Evolutionary conservation across 179 eudicot genomes (phyloP).

Genomic region (Vitellaria paradoxa): DNA sequence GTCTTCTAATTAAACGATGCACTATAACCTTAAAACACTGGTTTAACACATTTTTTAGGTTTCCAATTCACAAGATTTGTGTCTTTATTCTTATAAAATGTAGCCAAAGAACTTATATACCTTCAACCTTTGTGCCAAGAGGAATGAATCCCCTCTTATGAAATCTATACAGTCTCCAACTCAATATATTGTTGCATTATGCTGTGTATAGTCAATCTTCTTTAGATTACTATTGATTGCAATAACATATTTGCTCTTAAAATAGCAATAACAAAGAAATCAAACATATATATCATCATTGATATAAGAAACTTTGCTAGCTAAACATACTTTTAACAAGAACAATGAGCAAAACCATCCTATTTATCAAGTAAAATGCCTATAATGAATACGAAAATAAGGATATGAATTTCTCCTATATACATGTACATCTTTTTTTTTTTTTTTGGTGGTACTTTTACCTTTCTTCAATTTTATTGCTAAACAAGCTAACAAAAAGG

Average conservation of each 20-base stretch:
- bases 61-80: constrained; percentile 8
- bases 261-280: constrained; percentile 12
- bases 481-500: too few species aligned
- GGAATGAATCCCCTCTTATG: constrained; percentile 64
- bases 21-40: too few species aligned
- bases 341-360: background rate
- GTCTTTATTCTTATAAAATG: too few species aligned
- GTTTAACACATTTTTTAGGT: background rate
- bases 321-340: background rate
- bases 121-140: constrained; percentile 58
- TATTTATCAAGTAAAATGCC: background rate
- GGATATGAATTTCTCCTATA: background rate
- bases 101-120: constrained; percentile 12
- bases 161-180: constrained; percentile 70
- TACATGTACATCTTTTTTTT: too few species aligned
- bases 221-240: constrained; percentile 86
- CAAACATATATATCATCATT: background rate
- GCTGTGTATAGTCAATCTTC: constrained; percentile 76
- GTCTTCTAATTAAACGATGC: too few species aligned
- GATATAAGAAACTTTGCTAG: background rate
- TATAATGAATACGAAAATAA: too few species aligned
- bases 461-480: too few species aligned
- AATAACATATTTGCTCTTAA: constrained; percentile 61
- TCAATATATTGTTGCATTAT: constrained; percentile 84
- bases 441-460: too few species aligned